phyloP scores from a whole-genome alignment of 345 rosid species.

The Eucalyptus tenuipes region DNA sequence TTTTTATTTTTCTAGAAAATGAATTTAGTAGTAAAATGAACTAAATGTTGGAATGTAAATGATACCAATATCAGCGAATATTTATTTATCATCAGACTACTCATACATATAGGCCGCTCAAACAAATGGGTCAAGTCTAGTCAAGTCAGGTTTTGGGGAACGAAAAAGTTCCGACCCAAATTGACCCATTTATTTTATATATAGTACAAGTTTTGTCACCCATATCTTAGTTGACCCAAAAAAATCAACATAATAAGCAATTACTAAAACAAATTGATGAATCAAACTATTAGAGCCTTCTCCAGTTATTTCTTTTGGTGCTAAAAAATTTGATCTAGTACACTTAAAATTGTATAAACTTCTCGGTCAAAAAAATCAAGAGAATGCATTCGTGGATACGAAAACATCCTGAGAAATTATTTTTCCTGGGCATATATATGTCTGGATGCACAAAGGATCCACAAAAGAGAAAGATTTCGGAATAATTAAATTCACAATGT shows the following conservation, averaged over 20 bases:
- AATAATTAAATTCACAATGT: neutral
- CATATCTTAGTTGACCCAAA: neutral
- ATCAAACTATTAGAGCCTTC: neutral
- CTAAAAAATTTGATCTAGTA: neutral
- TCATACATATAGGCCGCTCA: neutral
- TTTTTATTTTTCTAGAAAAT: neutral
- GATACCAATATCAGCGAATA: neutral
- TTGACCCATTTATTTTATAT: no score
- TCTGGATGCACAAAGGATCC: neutral
- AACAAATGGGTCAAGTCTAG: neutral
- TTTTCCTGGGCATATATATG: fast-evolving
- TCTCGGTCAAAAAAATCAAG: neutral
- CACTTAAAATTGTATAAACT: fast-evolving
- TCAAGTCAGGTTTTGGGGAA: fast-evolving
- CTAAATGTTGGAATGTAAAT: neutral
- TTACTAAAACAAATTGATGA: neutral
- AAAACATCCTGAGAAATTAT: no score
- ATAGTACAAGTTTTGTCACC: neutral
- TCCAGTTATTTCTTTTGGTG: neutral
- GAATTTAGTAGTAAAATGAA: neutral
- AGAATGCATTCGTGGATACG: fast-evolving
- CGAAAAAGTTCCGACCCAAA: fast-evolving
- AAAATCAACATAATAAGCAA: neutral
- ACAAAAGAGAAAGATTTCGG: neutral
- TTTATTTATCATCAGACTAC: neutral